Evolutionary conservation across 768 basidiomycete species (phyloP).

Genomic region (Hygrophoropsis aurantiaca): DNA sequence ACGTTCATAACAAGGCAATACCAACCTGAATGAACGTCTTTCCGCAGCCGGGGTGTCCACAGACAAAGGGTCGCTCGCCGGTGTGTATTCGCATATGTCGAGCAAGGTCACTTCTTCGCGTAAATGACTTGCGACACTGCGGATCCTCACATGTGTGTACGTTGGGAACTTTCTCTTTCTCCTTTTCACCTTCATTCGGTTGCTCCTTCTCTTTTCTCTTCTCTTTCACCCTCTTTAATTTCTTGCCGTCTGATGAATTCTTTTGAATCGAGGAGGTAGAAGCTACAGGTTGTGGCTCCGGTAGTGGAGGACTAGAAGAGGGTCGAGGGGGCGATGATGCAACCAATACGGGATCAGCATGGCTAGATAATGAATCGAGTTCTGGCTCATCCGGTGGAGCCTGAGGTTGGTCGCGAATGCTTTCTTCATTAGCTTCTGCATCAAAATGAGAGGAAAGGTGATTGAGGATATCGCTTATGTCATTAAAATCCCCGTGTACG

Average conservation of each 20-base stretch:
- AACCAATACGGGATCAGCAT: slow-evolving; percentile 17
- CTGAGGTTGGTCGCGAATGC: slow-evolving; percentile 37
- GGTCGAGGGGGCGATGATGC: slow-evolving; percentile 27
- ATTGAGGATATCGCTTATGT: slow-evolving; percentile 75
- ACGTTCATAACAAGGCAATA: slow-evolving; percentile 3
- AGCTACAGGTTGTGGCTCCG: slow-evolving; percentile 41
- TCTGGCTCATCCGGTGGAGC: slow-evolving; percentile 30
- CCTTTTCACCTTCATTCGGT: slow-evolving; percentile 17
- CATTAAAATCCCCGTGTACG: slow-evolving; percentile 60
- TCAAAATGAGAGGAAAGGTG: slow-evolving; percentile 70
- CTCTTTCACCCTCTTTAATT: slow-evolving; percentile 29
- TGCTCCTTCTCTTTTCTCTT: slow-evolving; percentile 23
- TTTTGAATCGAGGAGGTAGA: slow-evolving; percentile 50
- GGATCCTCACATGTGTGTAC: slow-evolving; percentile 69
- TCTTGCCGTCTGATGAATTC: slow-evolving; percentile 20
- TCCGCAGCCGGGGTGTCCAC: slow-evolving; percentile 69
- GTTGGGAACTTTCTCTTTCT: slow-evolving; percentile 47
- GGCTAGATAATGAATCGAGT: slow-evolving; percentile 25
- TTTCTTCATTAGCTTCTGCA: slow-evolving; percentile 46
- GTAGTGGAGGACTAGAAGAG: slow-evolving; percentile 35
- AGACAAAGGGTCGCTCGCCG: slow-evolving; percentile 83
- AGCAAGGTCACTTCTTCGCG: slow-evolving; percentile 78
- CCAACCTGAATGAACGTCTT: slow-evolving; percentile 91
- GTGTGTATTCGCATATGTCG: slow-evolving; percentile 91
- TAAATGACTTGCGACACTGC: slow-evolving; percentile 79